Percentiles rank a stretch among this genome's conserved stretches.
These are phyloP conservation scores for Chaetothyriales sp. DNA, from an alignment of 2,329 filamentous ascomycete genomes.

Conservation along the genomic window DNA sequence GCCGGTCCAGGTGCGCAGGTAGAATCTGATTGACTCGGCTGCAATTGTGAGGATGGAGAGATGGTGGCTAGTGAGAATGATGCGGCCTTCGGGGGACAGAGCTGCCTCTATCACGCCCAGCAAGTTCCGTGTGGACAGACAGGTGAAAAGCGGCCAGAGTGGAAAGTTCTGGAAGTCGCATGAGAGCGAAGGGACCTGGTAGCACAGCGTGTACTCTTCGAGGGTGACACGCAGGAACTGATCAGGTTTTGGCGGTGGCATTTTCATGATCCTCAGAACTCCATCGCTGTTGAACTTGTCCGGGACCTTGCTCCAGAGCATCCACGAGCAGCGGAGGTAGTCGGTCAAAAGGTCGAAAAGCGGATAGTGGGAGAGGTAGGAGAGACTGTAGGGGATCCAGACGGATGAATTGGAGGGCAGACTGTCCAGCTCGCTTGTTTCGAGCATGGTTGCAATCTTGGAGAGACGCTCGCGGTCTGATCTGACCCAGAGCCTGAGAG, in stretches of 20 bases:
- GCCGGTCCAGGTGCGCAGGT: slow-evolving; percentile 95
- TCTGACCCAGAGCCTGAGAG: slow-evolving; percentile 87
- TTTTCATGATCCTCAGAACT: slow-evolving; percentile 90
- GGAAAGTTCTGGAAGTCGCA: slow-evolving; percentile 97
- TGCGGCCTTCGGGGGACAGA: slow-evolving; percentile 82
- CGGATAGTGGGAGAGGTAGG: slow-evolving; percentile 87
- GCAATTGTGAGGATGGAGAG: slow-evolving; percentile 91
- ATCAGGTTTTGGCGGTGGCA: slow-evolving; percentile 83
- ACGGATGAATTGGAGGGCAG: slow-evolving; percentile 89
- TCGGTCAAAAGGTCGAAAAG: slow-evolving; percentile 91
- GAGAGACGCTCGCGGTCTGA: slow-evolving; percentile 95
- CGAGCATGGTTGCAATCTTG: slow-evolving; percentile 83
- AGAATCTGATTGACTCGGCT: slow-evolving; percentile 80
- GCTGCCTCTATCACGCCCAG: slow-evolving; percentile 91
- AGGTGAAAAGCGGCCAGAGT: slow-evolving; percentile 95
- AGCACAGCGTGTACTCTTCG: slow-evolving; percentile 97
- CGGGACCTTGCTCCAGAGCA: slow-evolving; percentile 99
- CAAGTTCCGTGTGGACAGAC: slow-evolving; percentile 90
- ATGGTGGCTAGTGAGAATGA: slow-evolving; percentile 95
- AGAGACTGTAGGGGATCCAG: slow-evolving; percentile 97
- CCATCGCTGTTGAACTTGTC: slow-evolving; percentile 97
- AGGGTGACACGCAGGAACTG: slow-evolving; percentile 95
- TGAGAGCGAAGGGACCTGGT: slow-evolving; percentile 94
- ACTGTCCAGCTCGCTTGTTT: slow-evolving; percentile 86
- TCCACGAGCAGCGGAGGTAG: slow-evolving; percentile 97